Evolutionary conservation across 148 eudicot genomes (phyloP).

Genomic region (Agrostemma githago): DNA sequence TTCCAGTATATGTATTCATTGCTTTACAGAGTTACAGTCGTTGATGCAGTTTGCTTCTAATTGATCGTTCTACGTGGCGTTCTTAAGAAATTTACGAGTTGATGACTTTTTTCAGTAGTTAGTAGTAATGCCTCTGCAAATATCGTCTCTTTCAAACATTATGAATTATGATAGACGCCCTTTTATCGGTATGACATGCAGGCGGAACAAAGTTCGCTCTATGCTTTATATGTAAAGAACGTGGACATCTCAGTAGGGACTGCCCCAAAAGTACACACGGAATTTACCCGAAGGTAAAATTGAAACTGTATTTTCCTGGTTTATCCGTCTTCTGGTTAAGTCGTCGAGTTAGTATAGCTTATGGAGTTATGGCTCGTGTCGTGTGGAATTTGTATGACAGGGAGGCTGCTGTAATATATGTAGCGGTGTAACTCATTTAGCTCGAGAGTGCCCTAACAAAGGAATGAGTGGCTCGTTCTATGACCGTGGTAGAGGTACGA

Average conservation of each 20-base stretch:
- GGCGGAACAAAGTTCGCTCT: conserved; percentile 92
- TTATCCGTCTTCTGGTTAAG: background rate
- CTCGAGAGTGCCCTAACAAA: conserved; percentile 80
- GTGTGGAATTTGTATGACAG: conserved; percentile 27
- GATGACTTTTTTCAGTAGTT: background rate
- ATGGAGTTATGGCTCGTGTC: too few species aligned
- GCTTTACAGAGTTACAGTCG: too few species aligned
- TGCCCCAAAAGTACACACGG: conserved; percentile 94
- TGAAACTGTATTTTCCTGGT: background rate
- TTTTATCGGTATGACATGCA: conserved; percentile 26
- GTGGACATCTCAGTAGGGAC: conserved; percentile 87
- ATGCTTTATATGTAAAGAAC: conserved; percentile 91
- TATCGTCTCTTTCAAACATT: background rate
- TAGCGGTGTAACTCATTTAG: conserved; percentile 79
- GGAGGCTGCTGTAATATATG: conserved; percentile 94
- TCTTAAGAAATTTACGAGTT: too few species aligned
- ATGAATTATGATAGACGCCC: too few species aligned
- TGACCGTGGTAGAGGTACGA: conserved; percentile 34
- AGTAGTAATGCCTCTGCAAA: conserved; percentile 5
- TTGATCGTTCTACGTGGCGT: too few species aligned
- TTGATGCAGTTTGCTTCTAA: too few species aligned
- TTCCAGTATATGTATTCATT: too few species aligned
- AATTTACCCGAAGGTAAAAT: conserved; percentile 86
- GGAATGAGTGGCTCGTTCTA: conserved; percentile 29
- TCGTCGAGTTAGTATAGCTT: background rate